Evolutionary conservation across 768 basidiomycete genomes (phyloP), one percentile per base, ranked within the genome.

Genomic region (Rhizopogon vulgaris): DNA sequence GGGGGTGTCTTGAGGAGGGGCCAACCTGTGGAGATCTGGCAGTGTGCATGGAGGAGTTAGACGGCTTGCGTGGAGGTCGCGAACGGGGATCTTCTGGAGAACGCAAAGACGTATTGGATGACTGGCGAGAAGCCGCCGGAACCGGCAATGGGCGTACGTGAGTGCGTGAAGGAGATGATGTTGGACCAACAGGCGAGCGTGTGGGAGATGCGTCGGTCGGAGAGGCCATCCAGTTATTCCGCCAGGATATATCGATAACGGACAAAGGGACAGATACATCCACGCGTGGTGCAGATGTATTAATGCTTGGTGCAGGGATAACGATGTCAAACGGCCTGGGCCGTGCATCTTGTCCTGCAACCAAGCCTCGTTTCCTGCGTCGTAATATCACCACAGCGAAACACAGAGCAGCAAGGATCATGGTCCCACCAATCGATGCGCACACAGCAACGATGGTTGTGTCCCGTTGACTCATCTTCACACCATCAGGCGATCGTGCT

Each of bases 301-400:
- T 38, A 30, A 15, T 11, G 27, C 32, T 55, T n/a, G 49, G 36
- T 17, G 57, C 56, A 3, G 60, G 61, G 17, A 55, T 51, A 2
- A 15, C 32, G 15, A 51, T 11, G 12, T 56, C 56, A 40, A 59
- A 66, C 3, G 65, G 65, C 37, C 66, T 61, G 8, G 66, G 63
- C 28, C 54, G 55, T 18, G 60, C 58, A 25, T 66, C 65, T 39
- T 66, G 65, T 2, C 56, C 56, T 32, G 42, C 51, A 25, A 55
- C 25, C 32, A 48, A 4, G 8, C 56, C 53, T 24, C 53, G 56
- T 41, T 30, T 54, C 36, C 53, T 57, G 22, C 63, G 46, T 28
- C 54, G 41, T 60, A 32, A 43, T 24, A 57, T 61, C 5, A 67
- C 52, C 7, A 65, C 46, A 34, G 56, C 52, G 42, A 41, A 57